Evolutionary conservation across 768 basidiomycete species (phyloP).

Genomic region (Boletus subparvulus): DNA sequence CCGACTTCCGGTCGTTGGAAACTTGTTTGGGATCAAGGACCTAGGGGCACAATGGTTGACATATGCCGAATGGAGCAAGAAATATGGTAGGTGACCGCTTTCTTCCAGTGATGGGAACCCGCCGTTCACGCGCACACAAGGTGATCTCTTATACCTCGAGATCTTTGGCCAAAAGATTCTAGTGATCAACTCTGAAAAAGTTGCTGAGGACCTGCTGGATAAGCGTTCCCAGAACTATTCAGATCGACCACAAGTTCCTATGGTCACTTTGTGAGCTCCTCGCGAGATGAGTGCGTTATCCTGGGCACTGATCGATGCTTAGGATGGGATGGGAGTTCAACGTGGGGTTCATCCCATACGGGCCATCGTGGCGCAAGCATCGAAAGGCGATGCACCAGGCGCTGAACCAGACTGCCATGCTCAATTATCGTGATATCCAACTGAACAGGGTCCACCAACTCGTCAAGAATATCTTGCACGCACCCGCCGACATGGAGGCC

Average conservation of each 20-base stretch:
- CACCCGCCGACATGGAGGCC: slow-evolving; percentile 26
- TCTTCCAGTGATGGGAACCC: neutral
- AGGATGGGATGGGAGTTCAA: slow-evolving; percentile 42
- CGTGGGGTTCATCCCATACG: slow-evolving; percentile 36
- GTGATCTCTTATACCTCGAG: slow-evolving; percentile 29
- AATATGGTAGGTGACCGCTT: slow-evolving; percentile 36
- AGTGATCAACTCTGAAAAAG: slow-evolving; percentile 24
- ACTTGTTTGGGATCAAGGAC: slow-evolving; percentile 41
- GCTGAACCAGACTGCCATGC: slow-evolving; percentile 31
- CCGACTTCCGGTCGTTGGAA: slow-evolving; percentile 44
- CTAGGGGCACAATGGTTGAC: slow-evolving; percentile 40
- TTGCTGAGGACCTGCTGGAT: slow-evolving; percentile 29
- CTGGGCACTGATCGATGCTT: neutral
- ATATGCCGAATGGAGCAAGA: slow-evolving; percentile 41
- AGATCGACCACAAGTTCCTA: slow-evolving; percentile 25
- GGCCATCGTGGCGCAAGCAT: slow-evolving; percentile 38
- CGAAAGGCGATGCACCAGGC: slow-evolving; percentile 38
- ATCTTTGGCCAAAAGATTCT: slow-evolving; percentile 24
- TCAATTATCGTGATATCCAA: slow-evolving; percentile 35
- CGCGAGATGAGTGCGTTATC: neutral
- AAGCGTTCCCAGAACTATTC: slow-evolving; percentile 30
- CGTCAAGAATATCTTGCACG: slow-evolving; percentile 28
- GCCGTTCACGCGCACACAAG: slow-evolving; percentile 1
- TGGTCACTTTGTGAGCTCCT: slow-evolving; percentile 22
- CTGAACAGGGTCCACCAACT: slow-evolving; percentile 32